phyloP scores from a whole-genome alignment of 192 early-diverging fungal species.

The Backusella circina region DNA sequence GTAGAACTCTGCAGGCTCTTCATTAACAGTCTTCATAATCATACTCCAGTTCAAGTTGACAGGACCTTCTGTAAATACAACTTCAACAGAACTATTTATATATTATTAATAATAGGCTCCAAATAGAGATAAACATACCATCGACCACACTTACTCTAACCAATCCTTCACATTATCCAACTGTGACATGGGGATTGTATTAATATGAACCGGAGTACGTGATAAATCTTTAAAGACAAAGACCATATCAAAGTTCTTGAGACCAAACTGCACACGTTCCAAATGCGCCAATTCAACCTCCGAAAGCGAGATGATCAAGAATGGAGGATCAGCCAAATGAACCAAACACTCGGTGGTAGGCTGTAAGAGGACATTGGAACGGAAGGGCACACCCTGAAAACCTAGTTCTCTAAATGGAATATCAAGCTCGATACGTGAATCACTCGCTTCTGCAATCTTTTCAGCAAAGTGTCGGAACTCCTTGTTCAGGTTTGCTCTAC shows the following conservation, averaged over 20 bases:
- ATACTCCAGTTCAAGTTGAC: conserved; percentile 92
- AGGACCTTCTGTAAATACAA: conserved; percentile 90
- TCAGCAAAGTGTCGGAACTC: conserved; percentile 93
- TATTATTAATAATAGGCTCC: background rate
- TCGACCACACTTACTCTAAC: conserved; percentile 63
- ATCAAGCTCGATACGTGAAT: conserved; percentile 83
- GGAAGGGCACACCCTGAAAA: conserved; percentile 91
- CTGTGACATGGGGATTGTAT: conserved; percentile 88
- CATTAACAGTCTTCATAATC: conserved; percentile 98
- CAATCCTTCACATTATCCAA: conserved; percentile 95
- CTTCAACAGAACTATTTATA: conserved; percentile 71
- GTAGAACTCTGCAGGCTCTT: conserved; percentile 91
- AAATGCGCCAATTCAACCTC: conserved; percentile 96
- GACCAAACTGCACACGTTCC: conserved; percentile 95
- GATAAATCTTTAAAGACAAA: conserved; percentile 95
- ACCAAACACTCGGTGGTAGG: conserved; percentile 97
- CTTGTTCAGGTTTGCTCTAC: conserved; percentile 80
- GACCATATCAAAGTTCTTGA: conserved; percentile 99
- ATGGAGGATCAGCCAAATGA: conserved; percentile 92
- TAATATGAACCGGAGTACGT: conserved; percentile 89
- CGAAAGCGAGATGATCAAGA: conserved; percentile 81
- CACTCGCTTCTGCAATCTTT: conserved; percentile 81
- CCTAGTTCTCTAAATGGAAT: conserved; percentile 90
- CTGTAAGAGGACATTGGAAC: conserved; percentile 89
- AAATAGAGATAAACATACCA: no score